phyloP scores from a whole-genome alignment of 331 rosid genomes.

The Quercus lobata region DNA sequence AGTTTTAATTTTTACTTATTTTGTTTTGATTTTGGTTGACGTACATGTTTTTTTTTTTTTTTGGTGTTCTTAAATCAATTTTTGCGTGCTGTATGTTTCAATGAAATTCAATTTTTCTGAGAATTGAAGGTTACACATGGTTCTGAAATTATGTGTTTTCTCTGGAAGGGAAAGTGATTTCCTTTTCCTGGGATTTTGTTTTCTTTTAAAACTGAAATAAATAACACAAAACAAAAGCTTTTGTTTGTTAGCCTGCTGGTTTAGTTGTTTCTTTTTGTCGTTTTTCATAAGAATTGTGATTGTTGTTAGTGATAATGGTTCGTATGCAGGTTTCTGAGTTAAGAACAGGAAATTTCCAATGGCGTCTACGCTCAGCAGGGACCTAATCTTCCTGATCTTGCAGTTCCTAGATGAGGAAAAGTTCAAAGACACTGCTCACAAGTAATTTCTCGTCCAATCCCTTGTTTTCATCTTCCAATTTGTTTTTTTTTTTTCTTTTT shows the following conservation, averaged over 20 bases:
- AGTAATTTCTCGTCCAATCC: not conserved
- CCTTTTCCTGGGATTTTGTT: not conserved
- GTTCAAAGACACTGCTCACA: conserved; percentile 12
- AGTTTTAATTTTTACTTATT: not conserved
- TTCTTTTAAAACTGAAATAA: not conserved
- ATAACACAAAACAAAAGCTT: not conserved
- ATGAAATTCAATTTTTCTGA: not conserved
- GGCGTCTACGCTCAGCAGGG: not conserved
- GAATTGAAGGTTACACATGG: not conserved
- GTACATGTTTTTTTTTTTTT: not conserved
- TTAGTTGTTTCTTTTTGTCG: not conserved
- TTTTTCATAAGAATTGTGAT: not conserved
- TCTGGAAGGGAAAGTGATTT: not conserved
- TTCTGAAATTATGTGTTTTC: not conserved
- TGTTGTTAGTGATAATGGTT: not conserved
- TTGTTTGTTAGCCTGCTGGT: not conserved
- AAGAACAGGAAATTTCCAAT: conserved; percentile 7
- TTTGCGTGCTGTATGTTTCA: not conserved
- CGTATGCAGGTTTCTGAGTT: conserved; percentile 15
- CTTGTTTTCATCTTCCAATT: not conserved
- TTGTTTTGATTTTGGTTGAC: not conserved
- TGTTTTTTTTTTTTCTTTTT: not conserved
- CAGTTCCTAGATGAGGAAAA: conserved; percentile 24
- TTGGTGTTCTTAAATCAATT: not conserved
- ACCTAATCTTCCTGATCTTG: conserved; percentile 17